phyloP scores from a whole-genome alignment of 225 moss, liverwort and hornwort genomes.

The Polytrichum commune region DNA sequence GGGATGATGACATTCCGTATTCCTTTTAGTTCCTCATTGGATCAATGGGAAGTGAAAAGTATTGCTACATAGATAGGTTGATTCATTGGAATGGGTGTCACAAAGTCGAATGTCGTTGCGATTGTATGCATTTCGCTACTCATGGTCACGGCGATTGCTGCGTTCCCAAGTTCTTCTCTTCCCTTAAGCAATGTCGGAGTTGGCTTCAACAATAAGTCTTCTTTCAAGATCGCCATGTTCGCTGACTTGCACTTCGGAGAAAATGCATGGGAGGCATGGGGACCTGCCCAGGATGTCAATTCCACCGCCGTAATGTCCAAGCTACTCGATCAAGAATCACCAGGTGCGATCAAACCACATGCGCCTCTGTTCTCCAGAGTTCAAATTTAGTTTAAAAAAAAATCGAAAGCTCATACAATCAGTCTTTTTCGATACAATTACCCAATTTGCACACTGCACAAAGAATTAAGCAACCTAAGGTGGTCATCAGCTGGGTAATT shows the following conservation, averaged over 20 bases:
- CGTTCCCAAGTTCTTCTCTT: not conserved
- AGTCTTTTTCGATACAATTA: no score
- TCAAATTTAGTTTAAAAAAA: no score
- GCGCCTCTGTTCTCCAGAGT: not conserved
- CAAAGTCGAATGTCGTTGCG: no score
- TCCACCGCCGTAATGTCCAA: conserved; percentile 65
- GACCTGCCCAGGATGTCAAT: conserved; percentile 60
- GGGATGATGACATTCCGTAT: no score
- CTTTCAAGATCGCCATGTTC: conserved; percentile 77
- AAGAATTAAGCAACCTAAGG: no score
- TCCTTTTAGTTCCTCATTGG: no score
- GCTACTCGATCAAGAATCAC: conserved; percentile 60
- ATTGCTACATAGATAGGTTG: no score
- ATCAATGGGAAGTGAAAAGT: no score
- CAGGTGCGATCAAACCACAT: conserved; percentile 38
- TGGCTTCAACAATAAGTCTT: conserved; percentile 21
- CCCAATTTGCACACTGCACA: no score
- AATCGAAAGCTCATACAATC: no score
- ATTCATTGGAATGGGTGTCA: no score
- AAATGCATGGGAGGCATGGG: conserved; percentile 78
- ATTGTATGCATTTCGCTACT: not conserved
- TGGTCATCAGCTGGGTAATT: no score
- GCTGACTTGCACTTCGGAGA: conserved; percentile 88
- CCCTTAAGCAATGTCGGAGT: not conserved
- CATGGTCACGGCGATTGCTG: not conserved